Evolutionary conservation across 2,329 filamentous ascomycete species (phyloP).

Genomic region (Cladorrhinum sp.): DNA sequence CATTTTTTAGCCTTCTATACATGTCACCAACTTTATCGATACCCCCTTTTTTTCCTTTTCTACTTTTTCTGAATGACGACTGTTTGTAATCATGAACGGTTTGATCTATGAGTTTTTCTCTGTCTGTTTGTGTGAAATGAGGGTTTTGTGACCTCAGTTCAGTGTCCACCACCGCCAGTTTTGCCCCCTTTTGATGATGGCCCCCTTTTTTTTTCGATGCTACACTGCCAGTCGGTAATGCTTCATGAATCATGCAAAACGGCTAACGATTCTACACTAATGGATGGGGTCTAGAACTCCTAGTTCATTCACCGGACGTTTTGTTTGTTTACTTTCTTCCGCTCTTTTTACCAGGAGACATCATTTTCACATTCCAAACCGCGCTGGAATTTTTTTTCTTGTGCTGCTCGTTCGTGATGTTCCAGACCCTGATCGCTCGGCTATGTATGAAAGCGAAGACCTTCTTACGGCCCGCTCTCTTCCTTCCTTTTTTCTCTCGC

Average conservation of each 20-base stretch:
- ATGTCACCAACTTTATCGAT: constrained; percentile 16
- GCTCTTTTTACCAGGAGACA: neutral
- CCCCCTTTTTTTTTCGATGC: neutral
- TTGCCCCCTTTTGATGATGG: neutral
- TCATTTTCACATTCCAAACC: neutral
- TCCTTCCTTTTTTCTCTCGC: too few relatives aligned
- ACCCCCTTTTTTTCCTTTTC: constrained; percentile 20
- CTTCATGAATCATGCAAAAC: neutral
- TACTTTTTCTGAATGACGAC: neutral
- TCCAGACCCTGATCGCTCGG: neutral
- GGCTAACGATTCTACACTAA: neutral
- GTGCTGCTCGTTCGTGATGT: neutral
- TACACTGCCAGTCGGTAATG: neutral
- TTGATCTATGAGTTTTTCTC: too few relatives aligned
- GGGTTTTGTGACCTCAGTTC: too few relatives aligned
- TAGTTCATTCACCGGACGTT: neutral
- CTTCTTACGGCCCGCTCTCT: too few relatives aligned
- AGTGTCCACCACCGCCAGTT: neutral
- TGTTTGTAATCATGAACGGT: neutral
- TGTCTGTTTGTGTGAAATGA: too few relatives aligned
- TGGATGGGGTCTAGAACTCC: neutral
- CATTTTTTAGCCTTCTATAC: constrained; percentile 18
- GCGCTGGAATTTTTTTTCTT: neutral
- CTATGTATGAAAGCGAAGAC: neutral
- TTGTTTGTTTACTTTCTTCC: neutral